Evolutionary conservation across 345 rosid genomes (phyloP), one percentile per base, ranked within the genome.

Genomic region (Melaleuca quinquenervia): DNA sequence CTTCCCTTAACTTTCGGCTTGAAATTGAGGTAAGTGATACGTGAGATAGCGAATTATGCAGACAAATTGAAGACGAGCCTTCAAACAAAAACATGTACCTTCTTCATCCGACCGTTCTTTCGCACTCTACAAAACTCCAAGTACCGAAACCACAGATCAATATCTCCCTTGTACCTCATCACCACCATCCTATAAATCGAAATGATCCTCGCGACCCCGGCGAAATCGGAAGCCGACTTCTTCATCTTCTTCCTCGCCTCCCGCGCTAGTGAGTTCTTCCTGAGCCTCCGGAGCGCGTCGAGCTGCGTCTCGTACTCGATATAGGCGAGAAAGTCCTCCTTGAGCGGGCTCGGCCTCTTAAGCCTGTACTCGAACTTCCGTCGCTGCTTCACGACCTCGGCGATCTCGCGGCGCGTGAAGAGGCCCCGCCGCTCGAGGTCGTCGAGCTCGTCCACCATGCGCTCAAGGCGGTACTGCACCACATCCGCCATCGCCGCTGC

Each of bases 381-480:
- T 0, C 99, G 92, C 90, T 93, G 94, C 87, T 94, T 97, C 6
- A 95, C 98, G 29, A 97, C 96, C 90, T 95, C 98, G 5, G 93
- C 89, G 58, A 96, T 94, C 90, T 96, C 99, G 2, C 86, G 89
- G 70, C 94, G 92, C 11, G 96, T 92, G 91, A 96, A 95, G 84
- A 95, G 88, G 36, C 93, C 94, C 52, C 94, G 92, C 58, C 91
- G 90, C 86, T 96, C 97, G 44, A 97, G 89, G 90, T 96, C 98
- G n/a, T 96, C 98, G 82, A 97, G 95, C 93, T 97, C 98, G 83
- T 90, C 90, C 76, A 94, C 95, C 99, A 96, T 97, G 90, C 98
- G 98, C 94, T 97, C 99, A 44, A 94, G 94, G 84, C 98, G 96
- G 94, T 87, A 97, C 85, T 97, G 98, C n/a, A 95, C 98, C 20